Base-by-base conservation (phyloP, 139 green algal genomes). In the Gonium pectorale region DNA sequence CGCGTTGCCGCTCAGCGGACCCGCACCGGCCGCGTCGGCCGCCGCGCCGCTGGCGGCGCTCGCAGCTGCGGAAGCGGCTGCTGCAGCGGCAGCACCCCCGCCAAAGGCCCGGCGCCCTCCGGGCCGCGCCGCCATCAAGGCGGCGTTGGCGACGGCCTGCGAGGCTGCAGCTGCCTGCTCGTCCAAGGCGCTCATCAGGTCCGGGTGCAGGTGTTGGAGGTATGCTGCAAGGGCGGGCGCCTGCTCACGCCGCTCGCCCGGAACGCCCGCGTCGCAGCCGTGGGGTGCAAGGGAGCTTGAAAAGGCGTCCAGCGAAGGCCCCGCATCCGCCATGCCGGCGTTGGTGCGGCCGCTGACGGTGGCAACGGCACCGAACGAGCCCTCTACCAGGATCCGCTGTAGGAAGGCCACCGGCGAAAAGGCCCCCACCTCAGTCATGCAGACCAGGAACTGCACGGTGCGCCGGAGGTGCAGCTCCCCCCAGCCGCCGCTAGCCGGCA, bases 121-220 rank as follows among this genome's bases (percentile, higher is more conserved):
- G 31, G 75, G 59, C 22, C 75, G 51, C 24, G 31, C n/a, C n/a
- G n/a, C n/a, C n/a, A n/a, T n/a, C n/a, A n/a, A n/a, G n/a, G n/a
- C 68, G 9, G 68, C 41, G 40, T 40, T 77, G 43, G n/a, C 73
- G 6, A 54, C 56, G 5, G 73, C 27, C 38, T 38, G 27, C 35
- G 72, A 37, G 0, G 72, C 72, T 3, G 72, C 54, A 2, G 73
- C 59, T 24, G 75, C 40, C 40, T 71, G 59, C 38, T 82, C 75
- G 27, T 82, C 75, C 75, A 82, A n/a, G 2, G 29, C 35, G 1
- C 19, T 5, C 15, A 84, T 19, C 43, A 84, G 31, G 33, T 66
- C 31, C 44, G 78, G 78, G 31, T 84, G 78, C 49, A 77, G 79
- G 17, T 85, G 79, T 49, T 85, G 79, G 17, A 85, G 64, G 63